phyloP scores from a whole-genome alignment of 2,329 filamentous ascomycete species.

The Xylaria sp. region DNA sequence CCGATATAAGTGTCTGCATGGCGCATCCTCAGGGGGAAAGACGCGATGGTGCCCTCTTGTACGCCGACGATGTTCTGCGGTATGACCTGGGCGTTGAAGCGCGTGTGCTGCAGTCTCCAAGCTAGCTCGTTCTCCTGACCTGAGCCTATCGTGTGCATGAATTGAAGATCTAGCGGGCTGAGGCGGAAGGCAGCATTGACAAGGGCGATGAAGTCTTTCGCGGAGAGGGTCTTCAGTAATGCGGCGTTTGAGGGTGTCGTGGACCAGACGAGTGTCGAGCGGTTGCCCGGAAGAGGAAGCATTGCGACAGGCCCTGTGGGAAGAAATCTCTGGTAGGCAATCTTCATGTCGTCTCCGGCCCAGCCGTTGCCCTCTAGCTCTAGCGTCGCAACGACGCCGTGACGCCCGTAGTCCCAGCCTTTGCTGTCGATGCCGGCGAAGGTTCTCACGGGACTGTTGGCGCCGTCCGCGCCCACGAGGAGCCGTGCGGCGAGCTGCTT shows the following conservation, averaged over 20 bases:
- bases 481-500: conserved; percentile 80
- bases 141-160: conserved; percentile 73
- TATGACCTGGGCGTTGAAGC: conserved; percentile 61
- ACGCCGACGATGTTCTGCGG: conserved; percentile 76
- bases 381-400: conserved; percentile 91
- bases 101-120: conserved; percentile 84
- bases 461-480: conserved; percentile 91
- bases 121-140: conserved; percentile 77
- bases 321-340: conserved; percentile 94
- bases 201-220: conserved; percentile 81
- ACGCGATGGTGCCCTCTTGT: conserved; percentile 82
- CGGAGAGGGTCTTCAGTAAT: conserved; percentile 77
- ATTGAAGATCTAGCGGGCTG: conserved; percentile 79
- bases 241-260: conserved; percentile 84
- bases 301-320: conserved; percentile 92
- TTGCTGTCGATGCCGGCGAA: conserved; percentile 87
- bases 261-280: conserved; percentile 92
- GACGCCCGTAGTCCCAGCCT: conserved; percentile 93
- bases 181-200: conserved; percentile 95
- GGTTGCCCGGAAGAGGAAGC: conserved; percentile 85
- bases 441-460: conserved; percentile 89
- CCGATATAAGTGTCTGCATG: conserved; percentile 95
- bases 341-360: conserved; percentile 68
- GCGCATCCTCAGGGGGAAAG: conserved; percentile 89
- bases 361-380: conserved; percentile 71